phyloP scores from a whole-genome alignment of 495 filamentous ascomycete species.

The Lindgomyces ingoldianus region DNA sequence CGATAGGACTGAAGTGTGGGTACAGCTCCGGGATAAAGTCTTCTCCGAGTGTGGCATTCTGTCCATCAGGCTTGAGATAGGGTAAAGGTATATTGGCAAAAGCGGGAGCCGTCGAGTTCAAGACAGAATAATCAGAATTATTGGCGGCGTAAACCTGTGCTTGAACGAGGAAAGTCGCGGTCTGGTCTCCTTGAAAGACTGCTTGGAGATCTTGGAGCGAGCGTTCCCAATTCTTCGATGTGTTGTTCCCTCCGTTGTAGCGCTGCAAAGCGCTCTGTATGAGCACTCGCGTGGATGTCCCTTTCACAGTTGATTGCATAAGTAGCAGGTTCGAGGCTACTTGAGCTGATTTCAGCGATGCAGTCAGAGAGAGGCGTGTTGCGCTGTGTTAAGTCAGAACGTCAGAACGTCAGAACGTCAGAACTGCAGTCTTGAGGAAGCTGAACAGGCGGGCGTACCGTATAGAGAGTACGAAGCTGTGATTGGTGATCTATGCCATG shows the following conservation, averaged over 20 bases:
- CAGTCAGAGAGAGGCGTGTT: constrained; percentile 68
- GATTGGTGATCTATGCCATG: constrained; percentile 66
- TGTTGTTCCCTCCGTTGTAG: constrained; percentile 62
- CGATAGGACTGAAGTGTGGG: constrained; percentile 68
- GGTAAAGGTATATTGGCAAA: constrained; percentile 52
- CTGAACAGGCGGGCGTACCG: constrained; percentile 55
- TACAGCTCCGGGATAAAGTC: constrained; percentile 71
- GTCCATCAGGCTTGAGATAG: constrained; percentile 58
- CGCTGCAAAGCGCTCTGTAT: constrained; percentile 62
- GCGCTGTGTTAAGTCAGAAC: too few relatives aligned
- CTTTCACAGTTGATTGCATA: constrained; percentile 67
- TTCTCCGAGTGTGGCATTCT: constrained; percentile 59
- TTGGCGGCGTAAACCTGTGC: constrained; percentile 66
- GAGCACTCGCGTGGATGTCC: constrained; percentile 66
- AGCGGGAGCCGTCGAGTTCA: constrained; percentile 59
- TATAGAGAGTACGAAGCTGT: constrained; percentile 69
- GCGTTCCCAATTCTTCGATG: constrained; percentile 56
- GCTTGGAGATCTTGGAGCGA: constrained; percentile 60
- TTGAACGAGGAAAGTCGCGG: constrained; percentile 62
- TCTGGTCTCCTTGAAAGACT: constrained; percentile 56
- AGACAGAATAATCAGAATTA: constrained; percentile 56
- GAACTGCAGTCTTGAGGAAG: too few relatives aligned
- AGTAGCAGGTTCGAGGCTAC: constrained; percentile 73
- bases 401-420: too few relatives aligned
- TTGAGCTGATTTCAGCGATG: constrained; percentile 80